Percentiles rank a stretch among this genome's conserved stretches.
phyloP scores from a whole-genome alignment of 2,329 filamentous ascomycete genomes.

The Nigrograna mackinnonii region DNA sequence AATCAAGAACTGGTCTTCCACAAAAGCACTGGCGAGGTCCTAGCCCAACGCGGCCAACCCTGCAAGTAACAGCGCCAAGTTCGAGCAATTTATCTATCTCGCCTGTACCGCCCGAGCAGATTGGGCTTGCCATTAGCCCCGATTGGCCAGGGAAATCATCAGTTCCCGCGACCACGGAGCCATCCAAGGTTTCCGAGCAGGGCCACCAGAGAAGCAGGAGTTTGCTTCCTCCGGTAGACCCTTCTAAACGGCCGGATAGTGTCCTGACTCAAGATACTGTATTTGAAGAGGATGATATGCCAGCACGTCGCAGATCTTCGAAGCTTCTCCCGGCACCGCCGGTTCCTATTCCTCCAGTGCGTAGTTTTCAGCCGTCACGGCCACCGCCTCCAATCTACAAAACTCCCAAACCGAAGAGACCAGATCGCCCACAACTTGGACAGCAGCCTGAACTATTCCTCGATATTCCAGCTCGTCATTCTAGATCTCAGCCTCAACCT shows the following conservation, averaged over 20 bases:
- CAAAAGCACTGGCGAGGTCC: too few species aligned
- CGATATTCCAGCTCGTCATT: constrained; percentile 34
- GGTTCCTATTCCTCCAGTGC: constrained; percentile 37
- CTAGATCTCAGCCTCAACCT: constrained; percentile 21
- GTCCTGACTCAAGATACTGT: constrained; percentile 38
- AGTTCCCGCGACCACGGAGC: constrained; percentile 6
- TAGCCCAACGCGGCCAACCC: constrained; percentile 16
- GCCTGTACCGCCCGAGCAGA: constrained; percentile 32
- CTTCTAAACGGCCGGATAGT: constrained; percentile 28
- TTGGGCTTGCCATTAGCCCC: constrained; percentile 42
- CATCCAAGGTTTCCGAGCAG: constrained; percentile 4
- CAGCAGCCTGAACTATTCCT: constrained; percentile 32
- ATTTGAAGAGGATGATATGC: constrained; percentile 40
- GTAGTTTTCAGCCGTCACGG: constrained; percentile 33
- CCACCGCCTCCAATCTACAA: constrained; percentile 13
- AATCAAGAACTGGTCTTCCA: too few species aligned
- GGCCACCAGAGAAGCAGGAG: constrained; percentile 11
- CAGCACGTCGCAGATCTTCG: constrained; percentile 26
- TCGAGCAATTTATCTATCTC: constrained; percentile 22
- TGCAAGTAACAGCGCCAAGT: constrained; percentile 24
- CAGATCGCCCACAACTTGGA: constrained; percentile 7
- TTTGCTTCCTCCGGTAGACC: constrained; percentile 8
- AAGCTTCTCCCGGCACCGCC: constrained; percentile 33
- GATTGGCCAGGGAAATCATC: constrained; percentile 33
- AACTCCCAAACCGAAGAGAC: constrained; percentile 1